These are phyloP conservation scores for Arthrobotrys entomopaga DNA, from an alignment of 2,329 filamentous ascomycete genomes.

Conservation along the genomic window DNA sequence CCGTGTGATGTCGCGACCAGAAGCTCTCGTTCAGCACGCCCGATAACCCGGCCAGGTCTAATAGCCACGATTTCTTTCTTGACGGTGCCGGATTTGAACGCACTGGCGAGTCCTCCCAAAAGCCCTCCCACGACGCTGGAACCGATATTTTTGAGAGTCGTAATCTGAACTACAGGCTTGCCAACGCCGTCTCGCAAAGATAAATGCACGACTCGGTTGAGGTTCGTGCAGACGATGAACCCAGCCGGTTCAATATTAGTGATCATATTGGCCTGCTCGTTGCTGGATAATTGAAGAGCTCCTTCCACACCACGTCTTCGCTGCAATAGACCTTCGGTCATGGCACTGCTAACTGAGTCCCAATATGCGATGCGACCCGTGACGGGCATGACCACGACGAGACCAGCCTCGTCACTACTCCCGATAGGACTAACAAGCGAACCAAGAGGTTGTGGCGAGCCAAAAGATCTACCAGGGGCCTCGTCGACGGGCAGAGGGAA, in stretches of 20 bases:
- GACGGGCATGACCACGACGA: slow-evolving; percentile 84
- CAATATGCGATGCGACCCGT: slow-evolving; percentile 90
- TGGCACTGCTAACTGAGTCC: slow-evolving; percentile 78
- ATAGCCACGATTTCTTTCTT: slow-evolving; percentile 84
- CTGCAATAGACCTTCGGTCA: slow-evolving; percentile 58
- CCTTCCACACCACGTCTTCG: slow-evolving; percentile 59
- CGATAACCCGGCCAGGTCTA: slow-evolving; percentile 75
- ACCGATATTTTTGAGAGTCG: slow-evolving; percentile 75
- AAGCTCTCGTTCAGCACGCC: slow-evolving; percentile 84
- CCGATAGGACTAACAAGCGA: slow-evolving; percentile 82
- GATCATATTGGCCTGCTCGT: slow-evolving; percentile 80
- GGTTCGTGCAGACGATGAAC: slow-evolving; percentile 85
- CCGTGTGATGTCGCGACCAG: slow-evolving; percentile 81
- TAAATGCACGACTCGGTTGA: slow-evolving; percentile 85
- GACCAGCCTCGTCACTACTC: slow-evolving; percentile 80
- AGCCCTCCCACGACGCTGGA: slow-evolving; percentile 62
- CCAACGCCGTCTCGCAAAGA: slow-evolving; percentile 87
- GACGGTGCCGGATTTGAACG: slow-evolving; percentile 75
- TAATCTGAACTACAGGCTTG: slow-evolving; percentile 79
- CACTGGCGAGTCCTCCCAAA: slow-evolving; percentile 77
- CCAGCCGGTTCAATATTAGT: slow-evolving; percentile 87
- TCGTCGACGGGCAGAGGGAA: slow-evolving; percentile 75
- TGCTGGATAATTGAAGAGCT: slow-evolving; percentile 70
- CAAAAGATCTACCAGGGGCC: slow-evolving; percentile 71
- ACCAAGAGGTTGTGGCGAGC: slow-evolving; percentile 81